phyloP scores from a whole-genome alignment of 2,329 filamentous ascomycete species.

The Cladophialophora immunda region DNA sequence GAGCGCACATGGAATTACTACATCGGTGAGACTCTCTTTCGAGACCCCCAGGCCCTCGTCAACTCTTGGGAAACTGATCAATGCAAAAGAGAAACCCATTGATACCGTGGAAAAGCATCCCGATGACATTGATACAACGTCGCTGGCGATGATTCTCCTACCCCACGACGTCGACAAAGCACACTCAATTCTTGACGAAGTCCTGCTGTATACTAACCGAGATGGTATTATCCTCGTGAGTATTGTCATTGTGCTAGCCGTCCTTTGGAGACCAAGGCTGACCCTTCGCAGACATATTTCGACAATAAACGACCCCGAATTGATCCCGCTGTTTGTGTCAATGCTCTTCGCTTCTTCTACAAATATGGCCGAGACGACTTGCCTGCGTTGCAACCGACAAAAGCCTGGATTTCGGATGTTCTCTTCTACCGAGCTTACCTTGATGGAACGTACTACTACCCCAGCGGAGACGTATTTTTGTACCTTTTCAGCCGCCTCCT shows the following conservation, averaged over 20 bases:
- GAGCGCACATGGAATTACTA: conserved; percentile 26
- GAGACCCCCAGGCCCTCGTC: not conserved
- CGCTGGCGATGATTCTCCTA: conserved; percentile 19
- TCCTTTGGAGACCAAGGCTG: not conserved
- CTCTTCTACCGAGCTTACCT: conserved; percentile 26
- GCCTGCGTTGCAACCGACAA: conserved; percentile 16
- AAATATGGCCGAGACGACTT: conserved; percentile 16
- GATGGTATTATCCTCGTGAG: conserved; percentile 22
- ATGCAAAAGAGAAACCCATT: conserved; percentile 15
- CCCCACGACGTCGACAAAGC: conserved; percentile 17
- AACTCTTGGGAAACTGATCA: not conserved
- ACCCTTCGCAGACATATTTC: conserved; percentile 19
- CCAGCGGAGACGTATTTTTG: conserved; percentile 20
- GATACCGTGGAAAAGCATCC: conserved; percentile 19
- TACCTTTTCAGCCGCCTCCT: conserved; percentile 23
- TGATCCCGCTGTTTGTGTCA: conserved; percentile 21
- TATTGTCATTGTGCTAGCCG: not conserved
- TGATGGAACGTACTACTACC: conserved; percentile 24
- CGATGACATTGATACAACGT: conserved; percentile 22
- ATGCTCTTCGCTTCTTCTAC: conserved; percentile 24
- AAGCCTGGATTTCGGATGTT: conserved; percentile 24
- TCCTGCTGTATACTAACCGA: conserved; percentile 7
- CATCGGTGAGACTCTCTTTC: conserved; percentile 11
- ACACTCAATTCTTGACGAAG: conserved; percentile 16
- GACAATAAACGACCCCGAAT: conserved; percentile 24